Percentiles rank a stretch among this genome's conserved stretches.
phyloP scores from a whole-genome alignment of 768 basidiomycete species.

The Kwoniella sp. region DNA sequence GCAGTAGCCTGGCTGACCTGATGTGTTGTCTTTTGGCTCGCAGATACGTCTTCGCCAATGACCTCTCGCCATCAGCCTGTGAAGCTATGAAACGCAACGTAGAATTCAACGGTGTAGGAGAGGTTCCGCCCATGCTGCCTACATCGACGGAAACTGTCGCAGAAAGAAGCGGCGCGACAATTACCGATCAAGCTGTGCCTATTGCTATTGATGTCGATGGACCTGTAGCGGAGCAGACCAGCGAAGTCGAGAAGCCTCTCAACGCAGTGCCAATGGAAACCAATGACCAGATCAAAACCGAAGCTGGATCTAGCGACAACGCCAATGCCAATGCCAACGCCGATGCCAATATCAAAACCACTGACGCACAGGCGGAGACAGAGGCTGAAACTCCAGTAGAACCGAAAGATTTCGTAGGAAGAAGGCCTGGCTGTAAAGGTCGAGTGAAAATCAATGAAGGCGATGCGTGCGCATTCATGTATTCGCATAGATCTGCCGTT shows the following conservation, averaged over 20 bases:
- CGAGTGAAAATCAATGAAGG: constrained; percentile 85
- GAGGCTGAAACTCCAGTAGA: constrained; percentile 8
- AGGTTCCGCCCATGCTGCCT: background rate
- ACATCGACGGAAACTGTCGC: background rate
- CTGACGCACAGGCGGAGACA: background rate
- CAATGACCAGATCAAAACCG: background rate
- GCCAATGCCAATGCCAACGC: constrained; percentile 7
- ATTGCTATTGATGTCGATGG: background rate
- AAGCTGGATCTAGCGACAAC: background rate
- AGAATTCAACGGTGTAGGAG: constrained; percentile 71
- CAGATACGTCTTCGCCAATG: constrained; percentile 93
- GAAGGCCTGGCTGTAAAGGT: constrained; percentile 53
- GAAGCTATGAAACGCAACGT: constrained; percentile 85
- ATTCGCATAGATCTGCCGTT: constrained; percentile 71
- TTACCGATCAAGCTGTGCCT: background rate
- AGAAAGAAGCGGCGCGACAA: background rate
- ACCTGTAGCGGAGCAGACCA: background rate
- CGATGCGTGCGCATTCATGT: constrained; percentile 92
- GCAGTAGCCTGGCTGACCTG: no score
- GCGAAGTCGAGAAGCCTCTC: background rate
- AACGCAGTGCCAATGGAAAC: background rate
- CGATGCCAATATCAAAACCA: constrained; percentile 1
- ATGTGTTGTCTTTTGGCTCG: no score
- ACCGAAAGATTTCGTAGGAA: constrained; percentile 26
- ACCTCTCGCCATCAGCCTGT: constrained; percentile 77